Conservation (phyloP, 257 asterid species). For the Solanum appendiculatum region DNA sequence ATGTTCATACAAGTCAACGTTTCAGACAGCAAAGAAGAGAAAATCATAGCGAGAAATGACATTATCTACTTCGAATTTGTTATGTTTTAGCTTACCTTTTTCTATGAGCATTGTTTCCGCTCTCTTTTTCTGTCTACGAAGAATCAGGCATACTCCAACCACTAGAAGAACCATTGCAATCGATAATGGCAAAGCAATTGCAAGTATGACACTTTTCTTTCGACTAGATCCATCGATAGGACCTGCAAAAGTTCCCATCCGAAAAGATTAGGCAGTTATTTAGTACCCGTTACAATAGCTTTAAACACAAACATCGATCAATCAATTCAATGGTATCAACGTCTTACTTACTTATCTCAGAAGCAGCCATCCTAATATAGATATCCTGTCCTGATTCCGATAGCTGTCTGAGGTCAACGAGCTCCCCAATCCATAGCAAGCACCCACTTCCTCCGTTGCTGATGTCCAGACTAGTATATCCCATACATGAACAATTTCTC, state of each 20-base stretch:
- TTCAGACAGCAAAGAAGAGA: neutral
- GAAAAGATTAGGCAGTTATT: neutral
- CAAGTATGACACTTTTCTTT: neutral
- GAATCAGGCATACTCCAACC: neutral
- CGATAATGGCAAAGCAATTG: neutral
- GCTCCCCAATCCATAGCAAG: constrained; percentile 20
- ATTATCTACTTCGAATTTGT: neutral
- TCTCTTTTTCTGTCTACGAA: neutral
- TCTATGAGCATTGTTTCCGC: neutral
- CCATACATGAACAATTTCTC: constrained; percentile 25
- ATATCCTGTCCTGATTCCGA: constrained; percentile 15
- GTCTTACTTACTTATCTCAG: constrained; percentile 15
- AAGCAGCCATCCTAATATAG: constrained; percentile 19
- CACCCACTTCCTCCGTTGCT: constrained; percentile 12
- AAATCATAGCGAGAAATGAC: neutral
- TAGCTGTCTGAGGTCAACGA: constrained; percentile 15
- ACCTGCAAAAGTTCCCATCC: neutral
- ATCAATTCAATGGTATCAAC: neutral
- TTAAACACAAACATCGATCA: neutral
- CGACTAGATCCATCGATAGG: neutral
- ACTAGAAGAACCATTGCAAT: neutral
- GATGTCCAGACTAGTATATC: constrained; percentile 17
- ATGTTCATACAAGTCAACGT: neutral
- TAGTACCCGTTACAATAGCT: neutral
- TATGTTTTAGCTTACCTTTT: neutral